Percentiles rank a stretch among this genome's conserved stretches.
Conservation (phyloP, 148 eudicot species). For the Rhododendron molle region DNA sequence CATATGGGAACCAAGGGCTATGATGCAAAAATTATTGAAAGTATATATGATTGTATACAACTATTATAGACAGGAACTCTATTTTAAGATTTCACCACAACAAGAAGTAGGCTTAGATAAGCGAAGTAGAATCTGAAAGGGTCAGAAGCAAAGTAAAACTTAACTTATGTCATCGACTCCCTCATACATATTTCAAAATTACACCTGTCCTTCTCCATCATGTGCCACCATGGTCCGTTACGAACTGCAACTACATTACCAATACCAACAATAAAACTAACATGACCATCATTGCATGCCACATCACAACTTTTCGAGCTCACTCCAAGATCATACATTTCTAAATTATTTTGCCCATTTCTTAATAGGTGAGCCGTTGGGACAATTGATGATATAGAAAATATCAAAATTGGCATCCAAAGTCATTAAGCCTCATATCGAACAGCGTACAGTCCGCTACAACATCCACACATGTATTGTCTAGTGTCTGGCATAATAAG, state of each 20-base stretch:
- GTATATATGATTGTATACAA: not conserved
- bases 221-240: not conserved
- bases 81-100: not conserved
- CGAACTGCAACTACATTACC: not conserved
- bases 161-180: not conserved
- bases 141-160: not conserved
- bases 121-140: not conserved
- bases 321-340: not conserved
- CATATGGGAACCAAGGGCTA: slow-evolving; percentile 1
- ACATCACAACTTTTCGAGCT: not conserved
- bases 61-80: not conserved
- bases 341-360: not conserved
- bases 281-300: not conserved
- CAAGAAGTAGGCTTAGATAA: not conserved
- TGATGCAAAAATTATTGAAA: not conserved
- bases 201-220: not conserved
- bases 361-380: not conserved
- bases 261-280: not conserved
- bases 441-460: not conserved
- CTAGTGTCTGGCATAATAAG: not conserved
- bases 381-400: not conserved
- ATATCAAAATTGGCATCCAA: not conserved
- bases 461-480: not conserved
- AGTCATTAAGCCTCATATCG: not conserved
- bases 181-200: not conserved